A percentile compares a stretch with the other conserved stretches of the same genome.
Evolutionary conservation across 177 flowering plant genomes (phyloP).

Genomic region (Tripterygium wilfordii): DNA sequence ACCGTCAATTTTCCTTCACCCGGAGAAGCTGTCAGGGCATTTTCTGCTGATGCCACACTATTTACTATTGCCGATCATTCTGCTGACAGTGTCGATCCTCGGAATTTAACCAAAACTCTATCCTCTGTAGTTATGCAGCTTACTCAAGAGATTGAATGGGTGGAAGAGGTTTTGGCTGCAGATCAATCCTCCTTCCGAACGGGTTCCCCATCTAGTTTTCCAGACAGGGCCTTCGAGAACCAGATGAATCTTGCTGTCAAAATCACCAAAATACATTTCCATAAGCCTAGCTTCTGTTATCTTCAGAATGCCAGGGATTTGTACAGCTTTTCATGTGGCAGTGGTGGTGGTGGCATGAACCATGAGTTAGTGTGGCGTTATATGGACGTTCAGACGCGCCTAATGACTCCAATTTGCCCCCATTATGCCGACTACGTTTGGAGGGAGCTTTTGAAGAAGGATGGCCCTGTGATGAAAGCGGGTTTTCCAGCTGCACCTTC

Average conservation of each 20-base stretch:
- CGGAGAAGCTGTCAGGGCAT: constrained; percentile 82
- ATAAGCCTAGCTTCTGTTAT: constrained; percentile 89
- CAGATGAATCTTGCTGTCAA: constrained; percentile 78
- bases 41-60: constrained; percentile 87
- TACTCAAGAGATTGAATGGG: constrained; percentile 89
- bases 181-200: constrained; percentile 56
- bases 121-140: constrained; percentile 83
- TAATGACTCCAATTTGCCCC: constrained; percentile 85
- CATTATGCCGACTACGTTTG: constrained; percentile 86
- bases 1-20: constrained; percentile 85
- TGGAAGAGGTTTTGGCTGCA: constrained; percentile 74
- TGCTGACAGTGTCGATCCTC: constrained; percentile 96
- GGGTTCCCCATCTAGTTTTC: constrained; percentile 62
- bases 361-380: constrained; percentile 61
- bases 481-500: constrained; percentile 68
- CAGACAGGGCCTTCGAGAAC: constrained; percentile 85
- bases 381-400: constrained; percentile 92
- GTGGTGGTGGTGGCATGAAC: constrained; percentile 74
- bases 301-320: constrained; percentile 92
- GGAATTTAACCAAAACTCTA: constrained; percentile 87
- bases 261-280: constrained; percentile 54
- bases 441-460: constrained; percentile 68
- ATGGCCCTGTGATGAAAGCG: constrained; percentile 66
- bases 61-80: constrained; percentile 95
- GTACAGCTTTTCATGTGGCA: constrained; percentile 80